Evolutionary conservation across 2,329 filamentous ascomycete genomes (phyloP), one percentile per base, ranked within the genome.

Genomic region (Chaetomium olivaceum): DNA sequence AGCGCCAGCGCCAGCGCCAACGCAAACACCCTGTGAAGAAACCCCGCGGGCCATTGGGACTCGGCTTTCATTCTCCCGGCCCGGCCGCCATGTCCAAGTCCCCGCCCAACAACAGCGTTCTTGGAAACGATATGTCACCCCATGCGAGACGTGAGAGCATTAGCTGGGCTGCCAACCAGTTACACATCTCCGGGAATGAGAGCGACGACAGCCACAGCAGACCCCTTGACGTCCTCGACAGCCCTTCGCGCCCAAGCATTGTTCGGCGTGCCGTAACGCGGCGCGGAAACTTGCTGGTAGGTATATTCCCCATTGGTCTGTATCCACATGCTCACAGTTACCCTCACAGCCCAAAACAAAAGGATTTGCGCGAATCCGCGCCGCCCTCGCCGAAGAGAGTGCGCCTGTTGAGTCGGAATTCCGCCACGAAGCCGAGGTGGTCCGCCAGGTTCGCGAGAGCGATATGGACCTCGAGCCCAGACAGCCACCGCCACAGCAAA

Each of bases 401-500:
- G 88, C 93, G 0, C 95, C 95, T 0, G 83, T 96, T 11, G 95
- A 99, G 72, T 90, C 90, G 51, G 95, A 99, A 77, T 88, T 92
- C 64, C 89, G 91, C 61, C 89, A 93, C 48, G 95, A 99, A 80
- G 93, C 94, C 46, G 94, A 98, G 77, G 95, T 98, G 5, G 92
- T 99, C 68, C 91, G 92, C 59, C 95, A 97, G 77, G 93, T 98
- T 31, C 90, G 93, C 51, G 95, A 98, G 76, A 94, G 90, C 72
- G 93, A 97, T 73, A 85, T 89, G 68, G 87, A 88, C 58, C 79
- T 88, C 16, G 85, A 86, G 64, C 80, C 76, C 65, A 76, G 76
- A 71, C 73, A 80, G 70, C 78, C 63, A 64, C 73, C 70, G 57
- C 77, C 82, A 71, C 71, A 79, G 0, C 80, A 80, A 25, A 89